Evolutionary conservation across 1,139 yeast species (phyloP).

Genomic region (Saccharomyces hybrid): DNA sequence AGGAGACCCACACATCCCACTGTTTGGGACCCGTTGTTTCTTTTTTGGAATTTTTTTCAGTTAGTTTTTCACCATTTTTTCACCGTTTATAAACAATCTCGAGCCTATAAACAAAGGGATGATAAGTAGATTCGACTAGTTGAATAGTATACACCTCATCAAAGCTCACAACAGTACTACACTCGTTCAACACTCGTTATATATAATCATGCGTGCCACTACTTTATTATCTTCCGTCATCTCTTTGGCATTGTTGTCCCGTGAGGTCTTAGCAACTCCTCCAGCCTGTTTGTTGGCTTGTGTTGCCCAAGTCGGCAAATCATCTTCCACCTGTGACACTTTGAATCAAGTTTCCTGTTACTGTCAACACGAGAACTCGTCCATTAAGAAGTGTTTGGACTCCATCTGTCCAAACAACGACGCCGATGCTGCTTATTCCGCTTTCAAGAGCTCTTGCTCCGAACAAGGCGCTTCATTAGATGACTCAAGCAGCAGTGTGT

Average conservation of each 20-base stretch:
- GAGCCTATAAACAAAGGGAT: too few relatives aligned
- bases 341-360: conserved; percentile 54
- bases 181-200: background rate
- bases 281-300: conserved; percentile 89
- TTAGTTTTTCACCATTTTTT: too few relatives aligned
- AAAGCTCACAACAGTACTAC: too few relatives aligned
- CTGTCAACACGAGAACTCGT: conserved; percentile 46
- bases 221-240: conserved; percentile 40
- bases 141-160: too few relatives aligned
- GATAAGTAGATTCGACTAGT: too few relatives aligned
- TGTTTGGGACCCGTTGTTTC: too few relatives aligned
- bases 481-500: conserved; percentile 29
- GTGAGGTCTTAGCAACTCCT: conserved; percentile 63
- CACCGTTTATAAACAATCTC: too few relatives aligned
- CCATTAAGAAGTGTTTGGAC: conserved; percentile 53
- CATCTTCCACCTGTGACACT: conserved; percentile 45
- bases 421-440: conserved; percentile 47
- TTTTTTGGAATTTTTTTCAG: too few relatives aligned
- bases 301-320: conserved; percentile 60
- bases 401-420: conserved; percentile 57
- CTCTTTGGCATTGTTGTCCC: conserved; percentile 45
- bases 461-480: conserved; percentile 35
- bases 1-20: too few relatives aligned
- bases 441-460: conserved; percentile 50
- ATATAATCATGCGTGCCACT: conserved; percentile 30